Evolutionary conservation across 495 filamentous ascomycete genomes (phyloP).

Genomic region (Hypoxylon perforatum): DNA sequence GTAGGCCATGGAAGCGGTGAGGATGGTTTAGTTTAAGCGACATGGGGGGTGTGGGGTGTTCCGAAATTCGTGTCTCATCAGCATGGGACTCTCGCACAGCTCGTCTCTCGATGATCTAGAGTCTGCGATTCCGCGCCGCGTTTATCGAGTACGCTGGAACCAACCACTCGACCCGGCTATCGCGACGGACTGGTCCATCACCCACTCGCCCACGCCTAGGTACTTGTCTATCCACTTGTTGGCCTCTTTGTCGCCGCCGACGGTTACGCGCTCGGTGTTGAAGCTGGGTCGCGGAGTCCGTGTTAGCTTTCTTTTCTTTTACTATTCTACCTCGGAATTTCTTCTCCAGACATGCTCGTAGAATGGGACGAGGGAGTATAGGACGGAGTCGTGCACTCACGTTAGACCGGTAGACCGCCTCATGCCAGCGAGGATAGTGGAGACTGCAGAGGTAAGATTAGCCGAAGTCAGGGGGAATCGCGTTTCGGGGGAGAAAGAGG

Average conservation of each 20-base stretch:
- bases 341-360: not conserved
- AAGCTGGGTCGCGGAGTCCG: conserved; percentile 75
- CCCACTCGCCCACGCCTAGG: conserved; percentile 94
- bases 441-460: conserved; percentile 68
- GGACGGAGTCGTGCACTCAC: conserved; percentile 68
- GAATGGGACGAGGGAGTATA: conserved; percentile 5
- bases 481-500: not conserved
- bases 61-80: conserved; percentile 1
- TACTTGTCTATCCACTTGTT: conserved; percentile 95
- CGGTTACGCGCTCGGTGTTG: conserved; percentile 81
- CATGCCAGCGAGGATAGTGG: conserved; percentile 94
- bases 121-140: not conserved
- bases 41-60: not conserved
- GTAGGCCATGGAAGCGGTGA: not conserved
- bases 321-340: conserved; percentile 51
- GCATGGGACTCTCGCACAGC: not conserved
- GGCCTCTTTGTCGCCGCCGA: conserved; percentile 79
- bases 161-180: conserved; percentile 85
- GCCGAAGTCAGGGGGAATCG: conserved; percentile 5
- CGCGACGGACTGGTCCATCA: conserved; percentile 96
- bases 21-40: not conserved
- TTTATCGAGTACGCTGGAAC: conserved; percentile 85
- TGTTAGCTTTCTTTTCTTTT: conserved; percentile 24
- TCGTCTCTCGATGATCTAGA: not conserved
- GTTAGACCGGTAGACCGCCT: conserved; percentile 96